Evolutionary conservation across 139 green algal genomes (phyloP).

Genomic region (Bryopsis sp.): DNA sequence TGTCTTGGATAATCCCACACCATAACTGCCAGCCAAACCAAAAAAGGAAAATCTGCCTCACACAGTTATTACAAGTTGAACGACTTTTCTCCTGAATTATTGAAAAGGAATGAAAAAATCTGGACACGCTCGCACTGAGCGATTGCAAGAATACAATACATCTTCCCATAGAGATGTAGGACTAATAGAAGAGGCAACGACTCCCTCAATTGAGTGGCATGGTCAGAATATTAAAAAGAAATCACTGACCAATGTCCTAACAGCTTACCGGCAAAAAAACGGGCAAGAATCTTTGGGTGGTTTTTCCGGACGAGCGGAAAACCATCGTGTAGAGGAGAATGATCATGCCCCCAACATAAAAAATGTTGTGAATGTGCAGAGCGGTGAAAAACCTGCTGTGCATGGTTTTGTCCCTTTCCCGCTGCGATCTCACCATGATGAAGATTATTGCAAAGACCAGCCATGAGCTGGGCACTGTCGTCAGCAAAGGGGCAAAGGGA

Average conservation of each 20-base stretch:
- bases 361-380: not conserved
- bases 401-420: not conserved
- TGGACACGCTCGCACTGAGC: too few relatives aligned
- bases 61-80: too few relatives aligned
- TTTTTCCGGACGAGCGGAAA: not conserved
- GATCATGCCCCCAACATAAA: not conserved
- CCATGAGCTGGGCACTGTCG: not conserved
- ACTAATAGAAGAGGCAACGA: too few relatives aligned
- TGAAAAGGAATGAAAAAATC: slow-evolving; percentile 9
- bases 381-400: not conserved
- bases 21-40: too few relatives aligned
- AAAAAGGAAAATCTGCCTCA: too few relatives aligned
- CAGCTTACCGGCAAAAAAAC: not conserved
- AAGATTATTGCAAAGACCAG: not conserved
- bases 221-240: too few relatives aligned
- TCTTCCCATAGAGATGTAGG: not conserved
- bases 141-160: slow-evolving; percentile 1
- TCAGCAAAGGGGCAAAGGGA: not conserved
- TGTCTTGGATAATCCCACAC: too few relatives aligned
- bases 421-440: not conserved
- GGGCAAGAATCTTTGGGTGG: not conserved
- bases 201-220: too few relatives aligned
- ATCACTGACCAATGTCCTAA: not conserved
- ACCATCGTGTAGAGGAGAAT: not conserved
- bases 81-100: too few relatives aligned